phyloP scores from a whole-genome alignment of 768 basidiomycete species.

The Psilocybe tampanensis region DNA sequence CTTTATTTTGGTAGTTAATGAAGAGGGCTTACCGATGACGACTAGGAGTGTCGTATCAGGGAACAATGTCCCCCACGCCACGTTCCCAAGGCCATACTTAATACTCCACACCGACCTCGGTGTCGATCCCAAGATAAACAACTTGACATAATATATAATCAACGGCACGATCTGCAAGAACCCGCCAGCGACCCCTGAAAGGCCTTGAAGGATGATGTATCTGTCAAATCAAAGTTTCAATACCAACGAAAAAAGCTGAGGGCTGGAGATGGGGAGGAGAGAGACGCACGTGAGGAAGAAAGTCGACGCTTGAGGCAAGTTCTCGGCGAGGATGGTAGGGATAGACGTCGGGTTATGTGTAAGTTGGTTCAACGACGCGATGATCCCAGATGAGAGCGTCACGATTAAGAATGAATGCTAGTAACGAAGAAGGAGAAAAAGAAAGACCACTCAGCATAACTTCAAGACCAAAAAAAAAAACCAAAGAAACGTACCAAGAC shows the following conservation, averaged over 20 bases:
- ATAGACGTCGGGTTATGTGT: conserved; percentile 68
- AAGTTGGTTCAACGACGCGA: conserved; percentile 66
- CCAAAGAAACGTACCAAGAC: conserved; percentile 66
- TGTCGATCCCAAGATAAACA: conserved; percentile 85
- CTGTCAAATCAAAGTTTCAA: conserved; percentile 30
- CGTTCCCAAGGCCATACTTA: conserved; percentile 70
- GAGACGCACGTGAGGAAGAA: conserved; percentile 83
- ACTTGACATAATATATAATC: conserved; percentile 87
- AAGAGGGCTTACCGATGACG: conserved; percentile 68
- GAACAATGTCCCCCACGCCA: conserved; percentile 80
- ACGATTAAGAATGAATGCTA: conserved; percentile 95
- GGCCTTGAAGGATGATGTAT: conserved; percentile 79
- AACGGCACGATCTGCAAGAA: conserved; percentile 80
- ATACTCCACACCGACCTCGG: conserved; percentile 84
- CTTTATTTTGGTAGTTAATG: background rate
- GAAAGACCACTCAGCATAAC: background rate
- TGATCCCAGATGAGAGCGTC: conserved; percentile 81
- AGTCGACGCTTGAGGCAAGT: conserved; percentile 82
- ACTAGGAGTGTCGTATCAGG: conserved; percentile 73
- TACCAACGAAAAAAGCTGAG: background rate
- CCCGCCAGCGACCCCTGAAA: conserved; percentile 77
- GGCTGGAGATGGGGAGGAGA: background rate
- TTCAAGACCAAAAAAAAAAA: background rate
- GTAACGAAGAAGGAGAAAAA: conserved; percentile 1
- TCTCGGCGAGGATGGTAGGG: conserved; percentile 70